phyloP scores from a whole-genome alignment of 805 yeast genomes.

The Candida pseudoglaebosa region DNA sequence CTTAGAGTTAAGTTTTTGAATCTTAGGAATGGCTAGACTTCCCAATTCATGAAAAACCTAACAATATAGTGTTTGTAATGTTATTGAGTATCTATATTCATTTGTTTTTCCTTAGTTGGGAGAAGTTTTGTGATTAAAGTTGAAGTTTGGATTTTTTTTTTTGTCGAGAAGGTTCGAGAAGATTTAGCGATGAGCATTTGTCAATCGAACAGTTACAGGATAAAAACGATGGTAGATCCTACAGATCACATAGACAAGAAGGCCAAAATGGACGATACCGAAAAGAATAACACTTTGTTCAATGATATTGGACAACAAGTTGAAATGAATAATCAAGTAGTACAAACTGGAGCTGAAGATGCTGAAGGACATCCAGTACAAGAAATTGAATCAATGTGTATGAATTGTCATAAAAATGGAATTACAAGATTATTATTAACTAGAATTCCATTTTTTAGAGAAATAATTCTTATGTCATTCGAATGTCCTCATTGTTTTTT shows the following conservation, averaged over 20 bases:
- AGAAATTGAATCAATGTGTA: conserved; percentile 90
- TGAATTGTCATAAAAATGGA: conserved; percentile 91
- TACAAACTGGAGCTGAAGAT: conserved; percentile 73
- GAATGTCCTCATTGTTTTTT: conserved; percentile 93
- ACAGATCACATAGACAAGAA: conserved; percentile 12
- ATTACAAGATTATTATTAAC: conserved; percentile 80
- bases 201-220: neutral
- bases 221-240: conserved; percentile 1
- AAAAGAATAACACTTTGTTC: conserved; percentile 18
- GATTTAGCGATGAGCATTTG: neutral
- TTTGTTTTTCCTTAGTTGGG: no score
- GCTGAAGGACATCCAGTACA: conserved; percentile 92
- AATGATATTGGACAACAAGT: conserved; percentile 40
- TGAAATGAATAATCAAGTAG: conserved; percentile 42
- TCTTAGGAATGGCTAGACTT: no score
- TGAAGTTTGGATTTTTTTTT: no score
- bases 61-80: no score
- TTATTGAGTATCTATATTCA: no score
- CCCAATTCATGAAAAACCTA: no score
- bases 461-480: conserved; percentile 90
- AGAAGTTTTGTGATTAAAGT: no score
- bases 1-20: no score
- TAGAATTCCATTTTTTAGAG: conserved; percentile 85
- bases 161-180: neutral
- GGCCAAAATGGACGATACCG: conserved; percentile 12